phyloP scores from a whole-genome alignment of 192 early-diverging fungal species.

The Podochytrium sp. region DNA sequence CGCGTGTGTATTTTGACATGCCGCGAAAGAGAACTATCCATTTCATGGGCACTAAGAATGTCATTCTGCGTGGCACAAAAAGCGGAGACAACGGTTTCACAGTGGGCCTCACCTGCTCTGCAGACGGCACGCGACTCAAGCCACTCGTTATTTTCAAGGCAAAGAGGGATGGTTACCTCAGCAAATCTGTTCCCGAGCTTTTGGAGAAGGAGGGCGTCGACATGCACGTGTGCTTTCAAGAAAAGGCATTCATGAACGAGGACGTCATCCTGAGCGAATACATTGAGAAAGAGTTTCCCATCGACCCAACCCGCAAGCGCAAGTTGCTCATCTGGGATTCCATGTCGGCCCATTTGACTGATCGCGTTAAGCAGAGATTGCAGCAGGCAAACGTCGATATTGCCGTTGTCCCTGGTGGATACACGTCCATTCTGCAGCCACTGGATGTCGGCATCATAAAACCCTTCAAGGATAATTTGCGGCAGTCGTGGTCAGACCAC shows the following conservation, averaged over 20 bases:
- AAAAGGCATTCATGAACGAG: background rate
- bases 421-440: background rate
- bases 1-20: background rate
- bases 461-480: background rate
- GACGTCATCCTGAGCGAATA: background rate
- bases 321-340: background rate
- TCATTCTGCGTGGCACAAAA: background rate
- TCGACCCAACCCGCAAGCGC: background rate
- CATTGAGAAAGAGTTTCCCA: background rate
- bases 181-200: background rate
- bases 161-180: background rate
- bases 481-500: background rate
- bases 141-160: background rate
- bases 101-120: background rate
- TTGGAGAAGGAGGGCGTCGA: background rate
- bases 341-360: background rate
- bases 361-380: background rate
- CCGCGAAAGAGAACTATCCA: background rate
- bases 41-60: background rate
- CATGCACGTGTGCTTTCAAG: background rate
- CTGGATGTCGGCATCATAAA: constrained; percentile 3
- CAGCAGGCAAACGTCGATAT: background rate
- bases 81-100: background rate
- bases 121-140: background rate
- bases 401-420: background rate